phyloP scores from a whole-genome alignment of 495 filamentous ascomycete species.

The Aspergillus bertholletiae region DNA sequence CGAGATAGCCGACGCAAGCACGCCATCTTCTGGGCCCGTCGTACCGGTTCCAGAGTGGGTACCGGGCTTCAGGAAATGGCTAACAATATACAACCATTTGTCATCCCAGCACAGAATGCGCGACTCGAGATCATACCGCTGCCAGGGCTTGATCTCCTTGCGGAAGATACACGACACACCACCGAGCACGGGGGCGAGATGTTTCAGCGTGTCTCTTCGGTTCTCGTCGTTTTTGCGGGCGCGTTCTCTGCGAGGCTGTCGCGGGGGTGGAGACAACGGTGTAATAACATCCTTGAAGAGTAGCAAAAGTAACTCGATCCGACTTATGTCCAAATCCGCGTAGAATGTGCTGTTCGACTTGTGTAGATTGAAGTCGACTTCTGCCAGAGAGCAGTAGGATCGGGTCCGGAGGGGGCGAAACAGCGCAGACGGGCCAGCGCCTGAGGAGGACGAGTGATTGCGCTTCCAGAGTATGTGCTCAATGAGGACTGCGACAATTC shows the following conservation, averaged over 20 bases:
- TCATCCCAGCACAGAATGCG: constrained; percentile 69
- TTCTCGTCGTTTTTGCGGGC: not conserved
- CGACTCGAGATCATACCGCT: constrained; percentile 71
- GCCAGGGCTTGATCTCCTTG: constrained; percentile 63
- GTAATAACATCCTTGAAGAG: constrained; percentile 50
- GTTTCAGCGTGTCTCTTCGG: not conserved
- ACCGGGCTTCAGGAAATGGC: constrained; percentile 58
- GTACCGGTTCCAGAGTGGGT: constrained; percentile 13
- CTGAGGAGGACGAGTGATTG: not conserved
- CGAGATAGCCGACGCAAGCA: constrained; percentile 56
- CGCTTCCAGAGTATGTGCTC: not conserved
- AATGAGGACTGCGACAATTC: not conserved
- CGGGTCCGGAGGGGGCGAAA: not conserved
- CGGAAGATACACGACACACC: constrained; percentile 66
- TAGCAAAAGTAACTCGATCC: constrained; percentile 59
- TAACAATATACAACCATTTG: constrained; percentile 64
- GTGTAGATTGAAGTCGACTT: constrained; percentile 54
- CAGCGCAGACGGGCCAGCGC: not conserved
- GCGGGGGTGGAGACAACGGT: constrained; percentile 11
- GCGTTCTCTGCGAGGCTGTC: not conserved
- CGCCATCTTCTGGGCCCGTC: not conserved
- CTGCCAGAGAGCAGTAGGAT: constrained; percentile 9
- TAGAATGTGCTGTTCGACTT: constrained; percentile 82
- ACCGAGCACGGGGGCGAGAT: constrained; percentile 43
- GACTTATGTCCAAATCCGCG: constrained; percentile 70